Conservation (phyloP, 2,329 filamentous ascomycete species). For the Colletotrichum cordylinicola region DNA sequence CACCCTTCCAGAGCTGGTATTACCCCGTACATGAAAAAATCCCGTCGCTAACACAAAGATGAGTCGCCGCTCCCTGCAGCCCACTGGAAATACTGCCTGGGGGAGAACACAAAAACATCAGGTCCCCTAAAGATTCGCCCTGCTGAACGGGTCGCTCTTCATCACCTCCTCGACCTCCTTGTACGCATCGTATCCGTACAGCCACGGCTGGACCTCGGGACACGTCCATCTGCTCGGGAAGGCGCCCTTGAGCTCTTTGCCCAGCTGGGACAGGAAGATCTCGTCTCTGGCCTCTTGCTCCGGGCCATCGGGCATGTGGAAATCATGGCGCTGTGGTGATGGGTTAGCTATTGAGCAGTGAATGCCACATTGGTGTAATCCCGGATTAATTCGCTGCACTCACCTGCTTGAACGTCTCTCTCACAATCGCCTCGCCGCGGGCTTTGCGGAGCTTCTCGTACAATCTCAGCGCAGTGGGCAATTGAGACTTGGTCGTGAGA, state of each 20-base stretch:
- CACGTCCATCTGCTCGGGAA: slow-evolving; percentile 72
- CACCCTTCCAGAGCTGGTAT: background rate
- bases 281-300: slow-evolving; percentile 64
- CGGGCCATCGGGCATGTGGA: slow-evolving; percentile 59
- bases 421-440: slow-evolving; percentile 59
- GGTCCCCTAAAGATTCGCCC: background rate
- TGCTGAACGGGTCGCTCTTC: background rate
- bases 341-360: background rate
- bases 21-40: background rate
- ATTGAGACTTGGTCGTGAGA: slow-evolving; percentile 48
- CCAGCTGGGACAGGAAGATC: slow-evolving; percentile 61
- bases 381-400: background rate
- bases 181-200: slow-evolving; percentile 68
- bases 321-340: slow-evolving; percentile 48
- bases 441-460: slow-evolving; percentile 55
- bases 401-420: slow-evolving; percentile 58
- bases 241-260: slow-evolving; percentile 51
- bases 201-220: slow-evolving; percentile 65
- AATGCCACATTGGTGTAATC: no score
- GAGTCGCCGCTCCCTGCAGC: background rate
- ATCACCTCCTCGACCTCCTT: slow-evolving; percentile 14
- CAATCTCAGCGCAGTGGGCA: slow-evolving; percentile 48
- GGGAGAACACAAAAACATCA: fast-evolving
- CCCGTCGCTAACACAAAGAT: background rate
- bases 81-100: background rate